Evolutionary conservation across 306 rosid genomes (phyloP), one percentile per base, ranked within the genome.

Genomic region (Vigna trinervia): DNA sequence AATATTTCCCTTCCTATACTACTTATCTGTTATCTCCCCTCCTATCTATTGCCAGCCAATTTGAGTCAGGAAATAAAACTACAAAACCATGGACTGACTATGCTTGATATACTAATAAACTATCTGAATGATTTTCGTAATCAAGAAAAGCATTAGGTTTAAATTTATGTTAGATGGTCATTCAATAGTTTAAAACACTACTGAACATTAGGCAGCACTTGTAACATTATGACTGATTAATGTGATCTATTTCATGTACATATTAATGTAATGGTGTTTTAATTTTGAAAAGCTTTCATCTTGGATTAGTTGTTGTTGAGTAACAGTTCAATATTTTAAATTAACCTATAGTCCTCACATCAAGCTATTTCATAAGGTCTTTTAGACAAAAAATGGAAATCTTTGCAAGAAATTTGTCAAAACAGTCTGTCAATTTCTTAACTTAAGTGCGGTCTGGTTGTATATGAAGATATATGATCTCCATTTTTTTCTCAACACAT

Each of bases 371-470:
- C 28, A 34, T 19, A 26, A 43, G 34, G 45, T 28, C 46, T 62
- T 67, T 59, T 45, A 6, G 63, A 38, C 17, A 69, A 58, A 53
- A 71, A 51, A 19, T 20, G 51, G 71, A 54, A 73, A 45, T 73
- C 69, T 68, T 61, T 39, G 20, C 71, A 11, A 69, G 32, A 19
- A 78, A 47, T 73, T 58, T 12, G 12, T 74, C 30, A 59, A 65
- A 74, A 45, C 64, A 61, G 48, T 22, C 45, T 20, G 72, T 46
- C 47, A 75, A 19, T 56, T 17, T 80, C 57, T 80, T 47, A 41
- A 38, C 73, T 51, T 57, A 28, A 65, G 60, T 20, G 5, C 20
- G 62, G 56, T 69, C 71, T 64, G 76, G 54, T 75, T 36, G 41
- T 12, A 79, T 63, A 54, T 30, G 47, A 10, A 57, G 23, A 46